phyloP scores from a whole-genome alignment of 371 early-diverging fungal genomes.

The Mucor mucedo region DNA sequence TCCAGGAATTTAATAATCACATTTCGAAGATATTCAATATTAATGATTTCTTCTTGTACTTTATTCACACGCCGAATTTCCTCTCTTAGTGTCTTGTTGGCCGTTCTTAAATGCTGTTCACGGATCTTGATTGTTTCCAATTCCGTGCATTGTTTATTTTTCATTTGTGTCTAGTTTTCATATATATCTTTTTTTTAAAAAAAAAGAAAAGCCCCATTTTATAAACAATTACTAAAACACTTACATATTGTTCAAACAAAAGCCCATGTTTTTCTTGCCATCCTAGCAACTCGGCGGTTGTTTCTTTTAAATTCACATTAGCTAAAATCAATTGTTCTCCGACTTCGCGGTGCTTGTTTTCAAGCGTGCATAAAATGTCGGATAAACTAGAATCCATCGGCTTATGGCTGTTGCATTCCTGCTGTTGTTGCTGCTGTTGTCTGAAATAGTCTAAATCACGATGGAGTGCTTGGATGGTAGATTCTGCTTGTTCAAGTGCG shows the following conservation, averaged over 20 bases:
- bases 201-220: neutral
- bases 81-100: slow-evolving; percentile 70
- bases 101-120: slow-evolving; percentile 61
- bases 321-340: neutral
- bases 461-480: slow-evolving; percentile 39
- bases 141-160: slow-evolving; percentile 28
- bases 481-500: slow-evolving; percentile 42
- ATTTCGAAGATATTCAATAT: slow-evolving; percentile 81
- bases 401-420: slow-evolving; percentile 15
- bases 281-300: neutral
- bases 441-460: slow-evolving; percentile 31
- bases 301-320: slow-evolving; percentile 4
- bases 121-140: slow-evolving; percentile 60
- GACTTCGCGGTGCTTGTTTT: neutral
- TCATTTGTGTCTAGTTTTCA: neutral
- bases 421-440: slow-evolving; percentile 19
- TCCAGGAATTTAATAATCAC: slow-evolving; percentile 85
- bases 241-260: slow-evolving; percentile 25
- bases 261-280: slow-evolving; percentile 36
- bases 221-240: neutral
- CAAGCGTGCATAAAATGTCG: slow-evolving; percentile 10
- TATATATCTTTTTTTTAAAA: neutral
- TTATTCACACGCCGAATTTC: slow-evolving; percentile 52
- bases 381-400: slow-evolving; percentile 13
- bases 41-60: slow-evolving; percentile 48